Base-by-base conservation (phyloP, 2,329 filamentous ascomycete genomes). In the Aureobasidium sp. region DNA sequence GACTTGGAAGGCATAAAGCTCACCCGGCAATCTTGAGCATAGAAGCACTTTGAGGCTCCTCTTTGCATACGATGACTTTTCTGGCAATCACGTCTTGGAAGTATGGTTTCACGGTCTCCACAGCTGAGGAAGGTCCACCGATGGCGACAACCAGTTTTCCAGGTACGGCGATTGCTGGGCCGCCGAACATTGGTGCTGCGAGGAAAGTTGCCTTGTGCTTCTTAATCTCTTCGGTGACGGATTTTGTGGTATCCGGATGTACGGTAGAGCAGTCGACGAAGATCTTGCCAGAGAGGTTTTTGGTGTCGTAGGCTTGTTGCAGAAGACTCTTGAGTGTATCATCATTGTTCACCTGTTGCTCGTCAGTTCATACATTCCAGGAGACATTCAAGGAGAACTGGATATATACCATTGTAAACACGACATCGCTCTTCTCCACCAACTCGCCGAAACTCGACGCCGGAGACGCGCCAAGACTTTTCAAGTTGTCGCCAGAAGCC, bases 121-220 rank as follows among this genome's bases (percentile, higher is more conserved):
- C 35, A 11, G 63, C 58, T 2, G 47, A 29, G 6, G 31, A 37
- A 17, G 75, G 73, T 1, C 77, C 77, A 1, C 72, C 77, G 31
- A 76, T 72, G 0, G 74, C 75, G 65, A 78, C 77, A 9, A 79
- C 74, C n/a, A 79, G 70, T 68, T 77, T 77, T 11, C 76, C 76
- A 22, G 74, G 73, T 9, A 72, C 75, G 6, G 77, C 77, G 62
- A 78, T 75, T 4, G 75, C 71, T 22, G 74, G 72, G 1, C 75
- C 76, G 5, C 77, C 77, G 49, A 79, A 78, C 9, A 78, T 76
- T 7, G 78, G 78, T 2, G 74, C 74, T 65, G 49, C 48, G 15
- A 63, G 47, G 49, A 62, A 76, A 66, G 59, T 68, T 0, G 73
- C 76, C 19, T 72, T 68, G 40, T 72, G 69, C 35, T 67, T 68